Base-by-base conservation (phyloP, 164 flowering plant genomes). In the Hamamelis virginiana region DNA sequence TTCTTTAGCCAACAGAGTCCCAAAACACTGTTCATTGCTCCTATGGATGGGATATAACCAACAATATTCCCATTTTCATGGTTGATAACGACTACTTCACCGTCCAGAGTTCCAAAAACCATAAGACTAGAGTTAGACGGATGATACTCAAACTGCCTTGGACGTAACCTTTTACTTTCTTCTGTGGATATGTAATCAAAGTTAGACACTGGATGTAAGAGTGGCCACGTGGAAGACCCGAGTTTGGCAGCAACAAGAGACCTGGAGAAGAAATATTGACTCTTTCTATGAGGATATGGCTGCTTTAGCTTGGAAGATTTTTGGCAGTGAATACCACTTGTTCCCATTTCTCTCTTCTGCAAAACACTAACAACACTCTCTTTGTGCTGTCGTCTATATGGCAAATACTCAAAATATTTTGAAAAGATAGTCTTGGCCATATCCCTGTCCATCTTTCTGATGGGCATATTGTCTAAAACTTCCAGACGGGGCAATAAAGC, bases 141-240 rank as follows among this genome's bases (percentile, higher is more conserved):
- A 68, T 88, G 86, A 72, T 86, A 88, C 77, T 88, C 87, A 69
- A 94, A 91, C 70, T 94, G 98, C 77, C 98, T 80, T 3, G 98
- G 98, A 50, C 94, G 94, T 73, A 87, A 84, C 19, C 64, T 83
- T 68, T 68, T 80, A n/a, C 50, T 76, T 55, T 81, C 91, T 59
- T 74, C 83, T 65, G 75, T 76, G 25, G 72, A 62, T 46, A 67
- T 50, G 60, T 69, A 59, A 66, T 73, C 72, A 9, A 76, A 59
- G 65, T 76, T 64, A 50, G 94, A 79, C 26, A 93, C 78, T 11
- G 89, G 75, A 66, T 80, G 85, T 67, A 86, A 63, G 14, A 69
- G 63, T 19, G 98, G 96, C 92, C 88, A 82, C 19, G 86, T 71
- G 47, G 88, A 85, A 67, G 91, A 82, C 66, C 90, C 92, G 41